phyloP scores from a whole-genome alignment of 257 asterid genomes.

The Euphrasia confusa region DNA sequence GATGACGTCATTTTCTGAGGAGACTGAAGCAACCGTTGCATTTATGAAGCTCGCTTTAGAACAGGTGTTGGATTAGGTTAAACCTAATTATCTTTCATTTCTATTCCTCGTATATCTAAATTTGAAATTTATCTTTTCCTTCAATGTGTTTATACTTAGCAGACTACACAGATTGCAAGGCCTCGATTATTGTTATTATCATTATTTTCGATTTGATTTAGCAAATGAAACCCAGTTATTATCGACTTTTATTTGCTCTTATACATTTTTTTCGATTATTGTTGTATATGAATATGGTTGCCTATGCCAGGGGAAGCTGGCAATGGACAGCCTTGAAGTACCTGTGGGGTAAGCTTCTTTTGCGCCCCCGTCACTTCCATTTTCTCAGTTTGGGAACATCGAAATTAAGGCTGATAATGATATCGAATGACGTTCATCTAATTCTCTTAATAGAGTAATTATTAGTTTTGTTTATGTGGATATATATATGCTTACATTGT shows the following conservation, averaged over 20 bases:
- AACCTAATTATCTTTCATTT: not conserved
- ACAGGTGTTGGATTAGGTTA: constrained; percentile 38
- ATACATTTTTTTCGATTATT: not conserved
- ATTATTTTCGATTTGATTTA: not conserved
- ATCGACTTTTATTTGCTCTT: constrained; percentile 7
- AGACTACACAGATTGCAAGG: not conserved
- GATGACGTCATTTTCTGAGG: constrained; percentile 39
- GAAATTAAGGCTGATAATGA: not conserved
- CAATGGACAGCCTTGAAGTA: constrained; percentile 71
- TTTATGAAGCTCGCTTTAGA: constrained; percentile 75
- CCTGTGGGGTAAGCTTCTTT: constrained; percentile 69
- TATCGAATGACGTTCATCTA: constrained; percentile 11
- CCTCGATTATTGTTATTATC: too few relatives aligned
- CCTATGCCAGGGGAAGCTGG: constrained; percentile 63
- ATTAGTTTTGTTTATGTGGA: constrained; percentile 11
- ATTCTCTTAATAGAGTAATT: constrained; percentile 8
- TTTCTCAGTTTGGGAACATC: constrained; percentile 18
- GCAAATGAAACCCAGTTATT: too few relatives aligned
- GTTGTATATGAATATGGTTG: constrained; percentile 2
- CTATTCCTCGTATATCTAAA: not conserved
- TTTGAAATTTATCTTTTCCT: not conserved
- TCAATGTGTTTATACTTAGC: not conserved
- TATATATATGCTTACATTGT: not conserved
- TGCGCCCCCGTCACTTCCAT: not conserved
- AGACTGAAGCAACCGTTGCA: constrained; percentile 21